Evolutionary conservation across 345 rosid species (phyloP).

Genomic region (Viola odorata): DNA sequence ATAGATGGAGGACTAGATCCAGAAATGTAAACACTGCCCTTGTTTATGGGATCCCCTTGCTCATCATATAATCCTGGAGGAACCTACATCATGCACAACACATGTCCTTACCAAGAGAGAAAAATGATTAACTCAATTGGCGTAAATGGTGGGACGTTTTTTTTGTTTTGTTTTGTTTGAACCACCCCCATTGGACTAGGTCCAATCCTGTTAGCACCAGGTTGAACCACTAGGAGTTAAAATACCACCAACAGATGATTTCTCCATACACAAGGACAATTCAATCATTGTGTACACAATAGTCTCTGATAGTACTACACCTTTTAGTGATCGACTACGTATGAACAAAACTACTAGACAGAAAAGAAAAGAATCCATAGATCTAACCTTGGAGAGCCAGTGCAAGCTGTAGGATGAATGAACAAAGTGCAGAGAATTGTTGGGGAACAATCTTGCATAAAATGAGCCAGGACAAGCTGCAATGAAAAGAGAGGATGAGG

Average conservation of each 20-base stretch:
- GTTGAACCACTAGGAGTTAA: no score
- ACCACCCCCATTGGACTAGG: no score
- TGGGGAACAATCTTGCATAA: slow-evolving; percentile 75
- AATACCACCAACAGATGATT: no score
- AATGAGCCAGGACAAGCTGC: slow-evolving; percentile 77
- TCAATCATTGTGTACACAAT: neutral
- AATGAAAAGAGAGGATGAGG: slow-evolving; percentile 32
- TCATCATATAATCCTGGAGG: slow-evolving; percentile 60
- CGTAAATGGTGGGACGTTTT: neutral
- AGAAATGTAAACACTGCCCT: slow-evolving; percentile 57
- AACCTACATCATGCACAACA: slow-evolving; percentile 35
- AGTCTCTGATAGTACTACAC: no score
- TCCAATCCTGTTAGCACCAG: no score
- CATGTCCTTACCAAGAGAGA: neutral
- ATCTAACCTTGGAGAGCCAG: slow-evolving; percentile 82
- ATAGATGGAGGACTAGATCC: slow-evolving; percentile 53
- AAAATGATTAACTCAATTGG: neutral
- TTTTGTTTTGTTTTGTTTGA: neutral
- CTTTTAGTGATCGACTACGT: no score
- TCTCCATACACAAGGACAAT: no score
- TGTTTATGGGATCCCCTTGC: slow-evolving; percentile 64
- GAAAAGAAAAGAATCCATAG: neutral
- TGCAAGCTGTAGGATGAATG: slow-evolving; percentile 71
- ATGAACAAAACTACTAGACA: no score
- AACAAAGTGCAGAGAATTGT: slow-evolving; percentile 57